A percentile compares a stretch with the other conserved stretches of the same genome.
Evolutionary conservation across 345 rosid genomes (phyloP).

Genomic region (Salix caprea): DNA sequence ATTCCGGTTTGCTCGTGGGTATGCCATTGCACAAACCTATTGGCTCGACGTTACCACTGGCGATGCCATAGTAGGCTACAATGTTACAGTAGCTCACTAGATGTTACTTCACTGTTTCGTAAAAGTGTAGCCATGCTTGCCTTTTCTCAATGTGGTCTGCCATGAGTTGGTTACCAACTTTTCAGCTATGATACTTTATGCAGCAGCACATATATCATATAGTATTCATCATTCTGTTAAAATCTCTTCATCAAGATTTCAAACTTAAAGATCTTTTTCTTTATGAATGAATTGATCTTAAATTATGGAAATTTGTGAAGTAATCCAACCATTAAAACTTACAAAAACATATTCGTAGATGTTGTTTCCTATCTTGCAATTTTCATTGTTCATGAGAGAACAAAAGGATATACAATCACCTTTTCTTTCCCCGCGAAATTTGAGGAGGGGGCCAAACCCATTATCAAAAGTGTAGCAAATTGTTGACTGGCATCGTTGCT

Average conservation of each 20-base stretch:
- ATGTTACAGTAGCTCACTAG: slow-evolving; percentile 54
- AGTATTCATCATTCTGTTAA: no score
- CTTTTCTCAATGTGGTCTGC: neutral
- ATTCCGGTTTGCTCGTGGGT: slow-evolving; percentile 24
- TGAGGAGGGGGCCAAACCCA: neutral
- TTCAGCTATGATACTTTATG: neutral
- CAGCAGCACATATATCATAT: neutral
- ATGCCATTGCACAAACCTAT: slow-evolving; percentile 44
- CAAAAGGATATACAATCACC: neutral
- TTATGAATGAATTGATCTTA: no score
- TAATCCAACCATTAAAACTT: neutral
- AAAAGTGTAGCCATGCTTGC: neutral
- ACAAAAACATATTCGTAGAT: neutral
- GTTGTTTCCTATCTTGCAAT: neutral
- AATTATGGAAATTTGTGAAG: no score
- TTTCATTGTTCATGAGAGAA: neutral
- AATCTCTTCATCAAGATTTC: no score
- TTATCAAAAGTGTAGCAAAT: neutral
- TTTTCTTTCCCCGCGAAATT: neutral
- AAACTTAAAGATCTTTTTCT: no score
- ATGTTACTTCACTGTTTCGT: neutral
- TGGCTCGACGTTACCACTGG: slow-evolving; percentile 39
- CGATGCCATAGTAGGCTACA: slow-evolving; percentile 55
- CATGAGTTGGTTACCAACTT: neutral
- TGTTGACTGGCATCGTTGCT: neutral